Percentiles rank a stretch among this genome's conserved stretches.
These are phyloP conservation scores for Termitomyces sp. DNA, from an alignment of 768 basidiomycete genomes.

Conservation along the genomic window DNA sequence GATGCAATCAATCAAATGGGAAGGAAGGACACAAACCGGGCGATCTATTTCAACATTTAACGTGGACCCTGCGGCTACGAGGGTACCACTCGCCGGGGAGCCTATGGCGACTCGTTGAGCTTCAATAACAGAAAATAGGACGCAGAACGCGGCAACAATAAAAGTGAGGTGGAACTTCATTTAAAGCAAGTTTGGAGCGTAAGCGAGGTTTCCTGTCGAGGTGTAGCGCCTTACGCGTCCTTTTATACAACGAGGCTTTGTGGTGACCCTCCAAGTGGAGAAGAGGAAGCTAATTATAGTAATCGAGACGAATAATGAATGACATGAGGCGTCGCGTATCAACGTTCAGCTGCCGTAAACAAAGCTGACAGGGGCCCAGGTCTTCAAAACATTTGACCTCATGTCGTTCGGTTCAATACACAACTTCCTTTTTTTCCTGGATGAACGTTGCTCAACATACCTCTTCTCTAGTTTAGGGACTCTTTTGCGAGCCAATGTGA, in stretches of 20 bases:
- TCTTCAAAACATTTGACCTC: background rate
- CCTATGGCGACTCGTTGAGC: constrained; percentile 39
- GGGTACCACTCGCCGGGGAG: constrained; percentile 28
- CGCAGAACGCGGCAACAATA: background rate
- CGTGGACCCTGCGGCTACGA: constrained; percentile 28
- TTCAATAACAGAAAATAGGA: constrained; percentile 26
- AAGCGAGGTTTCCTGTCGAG: background rate
- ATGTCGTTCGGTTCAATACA: background rate
- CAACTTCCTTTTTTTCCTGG: background rate
- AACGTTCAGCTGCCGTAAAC: background rate
- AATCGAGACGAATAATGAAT: background rate
- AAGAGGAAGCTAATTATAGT: background rate
- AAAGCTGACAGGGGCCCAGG: background rate
- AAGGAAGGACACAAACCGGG: constrained; percentile 35
- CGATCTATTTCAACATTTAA: constrained; percentile 41
- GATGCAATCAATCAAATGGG: background rate
- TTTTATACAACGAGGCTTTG: background rate
- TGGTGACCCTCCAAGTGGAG: background rate
- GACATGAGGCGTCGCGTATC: background rate
- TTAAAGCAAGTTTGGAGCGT: background rate
- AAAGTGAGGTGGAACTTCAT: background rate
- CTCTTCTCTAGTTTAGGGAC: background rate
- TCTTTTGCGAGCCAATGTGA: background rate
- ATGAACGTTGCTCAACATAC: background rate
- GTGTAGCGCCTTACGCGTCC: background rate